A percentile compares a stretch with the other conserved stretches of the same genome.
phyloP scores from a whole-genome alignment of 768 basidiomycete genomes.

The Mycena rebaudengoi region DNA sequence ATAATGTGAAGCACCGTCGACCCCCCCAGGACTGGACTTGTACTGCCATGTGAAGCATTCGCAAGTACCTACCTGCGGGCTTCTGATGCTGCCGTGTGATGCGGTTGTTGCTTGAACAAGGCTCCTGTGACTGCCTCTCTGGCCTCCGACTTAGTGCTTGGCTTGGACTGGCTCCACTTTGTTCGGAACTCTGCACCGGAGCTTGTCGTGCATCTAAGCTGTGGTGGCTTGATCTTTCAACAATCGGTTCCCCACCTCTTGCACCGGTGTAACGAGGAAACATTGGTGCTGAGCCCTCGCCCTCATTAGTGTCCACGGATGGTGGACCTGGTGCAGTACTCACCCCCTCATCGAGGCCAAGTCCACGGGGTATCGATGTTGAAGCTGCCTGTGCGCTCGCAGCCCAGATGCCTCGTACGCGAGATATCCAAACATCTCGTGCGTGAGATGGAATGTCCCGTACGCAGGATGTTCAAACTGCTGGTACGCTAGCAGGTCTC shows the following conservation, averaged over 20 bases:
- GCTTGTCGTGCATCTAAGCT: background rate
- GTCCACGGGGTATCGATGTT: background rate
- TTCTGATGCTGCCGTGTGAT: too few species aligned
- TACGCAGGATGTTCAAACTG: background rate
- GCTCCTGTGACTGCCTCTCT: background rate
- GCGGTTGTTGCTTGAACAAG: background rate
- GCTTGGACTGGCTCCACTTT: background rate
- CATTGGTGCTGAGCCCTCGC: background rate
- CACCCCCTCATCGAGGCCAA: conserved; percentile 3
- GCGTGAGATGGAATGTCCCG: conserved; percentile 1
- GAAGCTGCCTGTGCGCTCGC: background rate
- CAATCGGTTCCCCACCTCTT: background rate
- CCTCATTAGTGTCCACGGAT: conserved; percentile 2
- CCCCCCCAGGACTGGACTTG: too few species aligned
- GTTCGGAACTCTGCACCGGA: background rate
- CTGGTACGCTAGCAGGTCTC: too few species aligned
- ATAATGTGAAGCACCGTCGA: too few species aligned
- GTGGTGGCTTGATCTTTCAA: background rate
- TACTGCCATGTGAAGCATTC: too few species aligned
- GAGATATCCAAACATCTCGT: conserved; percentile 1
- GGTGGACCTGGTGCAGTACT: background rate
- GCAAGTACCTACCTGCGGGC: too few species aligned
- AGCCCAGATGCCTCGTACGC: background rate
- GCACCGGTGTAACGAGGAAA: background rate
- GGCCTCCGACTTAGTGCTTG: background rate